These are phyloP conservation scores for Populus tomentosa DNA, from an alignment of 441 rosid species.

Conservation along the genomic window DNA sequence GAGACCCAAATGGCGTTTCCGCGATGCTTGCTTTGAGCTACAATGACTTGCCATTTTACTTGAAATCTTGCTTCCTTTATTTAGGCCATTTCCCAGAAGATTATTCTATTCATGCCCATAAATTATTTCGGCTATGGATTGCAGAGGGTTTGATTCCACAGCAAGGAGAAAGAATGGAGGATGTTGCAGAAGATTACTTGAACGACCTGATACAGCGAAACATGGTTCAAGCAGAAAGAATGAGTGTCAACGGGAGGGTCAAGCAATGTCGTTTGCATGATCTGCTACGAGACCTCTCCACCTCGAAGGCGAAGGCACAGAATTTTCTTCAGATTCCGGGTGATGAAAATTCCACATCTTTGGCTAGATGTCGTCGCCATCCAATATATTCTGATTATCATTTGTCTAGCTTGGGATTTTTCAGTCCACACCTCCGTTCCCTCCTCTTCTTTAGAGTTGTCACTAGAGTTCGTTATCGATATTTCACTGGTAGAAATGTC, in stretches of 20 bases:
- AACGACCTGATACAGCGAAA: constrained; percentile 10
- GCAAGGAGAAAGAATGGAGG: constrained; percentile 6
- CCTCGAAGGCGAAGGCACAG: constrained; percentile 10
- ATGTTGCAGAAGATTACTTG: constrained; percentile 14
- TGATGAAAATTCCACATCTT: background rate
- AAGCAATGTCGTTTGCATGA: constrained; percentile 12
- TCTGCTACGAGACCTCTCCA: constrained; percentile 8
- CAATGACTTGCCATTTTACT: constrained; percentile 13
- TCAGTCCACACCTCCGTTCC: constrained; percentile 21
- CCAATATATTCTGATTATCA: constrained; percentile 21
- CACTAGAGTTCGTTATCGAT: constrained; percentile 12
- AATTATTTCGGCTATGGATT: constrained; percentile 14
- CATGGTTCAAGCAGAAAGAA: constrained; percentile 7
- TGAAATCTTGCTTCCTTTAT: constrained; percentile 17
- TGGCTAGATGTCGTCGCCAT: constrained; percentile 17
- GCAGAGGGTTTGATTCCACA: constrained; percentile 15
- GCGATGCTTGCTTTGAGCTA: constrained; percentile 18
- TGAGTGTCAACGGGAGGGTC: background rate
- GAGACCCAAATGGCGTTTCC: constrained; percentile 13
- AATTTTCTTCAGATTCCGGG: constrained; percentile 26
- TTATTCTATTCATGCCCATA: background rate
- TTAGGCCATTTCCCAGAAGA: constrained; percentile 15
- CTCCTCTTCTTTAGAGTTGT: constrained; percentile 25
- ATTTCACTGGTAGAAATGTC: background rate
- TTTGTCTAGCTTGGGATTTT: background rate